Conservation (phyloP, 2,329 filamentous ascomycete species). For the Botrytis deweyae region DNA sequence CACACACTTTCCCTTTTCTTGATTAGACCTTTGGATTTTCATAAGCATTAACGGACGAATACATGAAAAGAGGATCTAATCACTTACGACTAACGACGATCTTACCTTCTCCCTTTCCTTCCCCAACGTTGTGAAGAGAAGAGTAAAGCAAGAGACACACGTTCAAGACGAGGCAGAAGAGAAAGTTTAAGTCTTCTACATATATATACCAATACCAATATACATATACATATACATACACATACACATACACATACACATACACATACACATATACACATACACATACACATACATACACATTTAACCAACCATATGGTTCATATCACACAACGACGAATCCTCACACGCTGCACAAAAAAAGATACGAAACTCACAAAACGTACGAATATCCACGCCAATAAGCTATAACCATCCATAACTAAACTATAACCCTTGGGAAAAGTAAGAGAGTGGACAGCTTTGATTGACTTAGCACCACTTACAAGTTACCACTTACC, state of each 20-base stretch:
- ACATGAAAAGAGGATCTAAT: not conserved
- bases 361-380: not conserved
- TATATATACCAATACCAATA: not conserved
- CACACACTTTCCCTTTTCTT: not conserved
- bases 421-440: not conserved
- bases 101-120: not conserved
- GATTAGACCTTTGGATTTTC: not conserved
- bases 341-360: not conserved
- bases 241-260: too few relatives aligned
- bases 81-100: not conserved
- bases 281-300: too few relatives aligned
- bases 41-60: not conserved
- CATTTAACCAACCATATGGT: not conserved
- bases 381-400: not conserved
- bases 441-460: constrained; percentile 1
- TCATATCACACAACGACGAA: not conserved
- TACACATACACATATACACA: too few relatives aligned
- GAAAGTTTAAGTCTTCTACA: not conserved
- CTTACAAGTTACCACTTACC: not conserved
- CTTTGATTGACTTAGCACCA: not conserved
- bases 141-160: not conserved
- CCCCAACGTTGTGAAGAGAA: not conserved
- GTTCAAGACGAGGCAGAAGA: not conserved
- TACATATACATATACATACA: not conserved
- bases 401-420: not conserved